Base-by-base conservation (phyloP, 192 early-diverging fungal genomes). In the Backusella macrospora region DNA sequence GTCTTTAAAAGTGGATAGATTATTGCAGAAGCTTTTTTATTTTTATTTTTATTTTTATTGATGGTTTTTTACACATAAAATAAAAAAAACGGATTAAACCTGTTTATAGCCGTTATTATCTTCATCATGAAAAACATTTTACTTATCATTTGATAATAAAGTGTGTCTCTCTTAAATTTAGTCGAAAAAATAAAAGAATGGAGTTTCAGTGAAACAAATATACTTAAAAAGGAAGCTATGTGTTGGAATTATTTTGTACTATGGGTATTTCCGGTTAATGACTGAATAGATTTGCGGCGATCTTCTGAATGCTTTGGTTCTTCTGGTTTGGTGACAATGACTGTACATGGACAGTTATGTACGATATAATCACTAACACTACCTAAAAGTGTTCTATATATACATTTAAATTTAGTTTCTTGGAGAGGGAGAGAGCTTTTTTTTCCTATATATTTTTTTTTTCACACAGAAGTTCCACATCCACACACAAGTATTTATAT, bases 301-400 rank as follows among this genome's bases (percentile, higher is more conserved):
- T 65, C 63, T 8, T 65, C 38, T 65, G 38, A 34, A 39, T 34
- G 34, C 13, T 34, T n/a, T 15, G 63, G 23, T 37, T 38, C 6
- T 38, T 39, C 10, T 42, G 55, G 52, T 23, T 82, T 80, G 3
- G 78, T 75, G 18, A 85, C 62, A 63, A 85, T 73, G 12, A 85
- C 82, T 29, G 82, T 69, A 38, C 81, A 82, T 12, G 68, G 71
- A 39, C 83, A 82, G 52, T 80, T 34, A 40, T 85, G 86, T 38
- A 72, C 84, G 70, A 83, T 81, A 44, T 82, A 76, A 45, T 81
- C 80, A 59, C 83, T 86, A 6, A 87, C 86, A 10, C 81, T 83
- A 37, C 85, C 84, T 7, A 88, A 39, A 16, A 89, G 29, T 10
- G 81, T 77, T 48, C 83, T 59, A 73, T 83, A 82, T 48, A 91